phyloP scores from a whole-genome alignment of 2,329 filamentous ascomycete species.

The Stachybotrys chartarum region DNA sequence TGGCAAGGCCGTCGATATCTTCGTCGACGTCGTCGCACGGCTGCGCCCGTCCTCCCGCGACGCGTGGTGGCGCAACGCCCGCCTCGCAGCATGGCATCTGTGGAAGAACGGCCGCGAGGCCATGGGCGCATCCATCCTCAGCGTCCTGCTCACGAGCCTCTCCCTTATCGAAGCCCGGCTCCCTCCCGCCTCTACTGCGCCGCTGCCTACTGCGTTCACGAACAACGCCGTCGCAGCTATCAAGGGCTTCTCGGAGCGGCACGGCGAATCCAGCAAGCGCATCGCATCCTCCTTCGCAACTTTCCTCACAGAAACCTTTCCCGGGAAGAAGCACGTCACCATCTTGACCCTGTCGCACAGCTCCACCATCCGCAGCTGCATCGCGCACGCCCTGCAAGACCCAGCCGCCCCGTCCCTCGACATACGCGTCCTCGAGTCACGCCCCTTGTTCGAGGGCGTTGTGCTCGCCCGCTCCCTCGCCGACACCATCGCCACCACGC shows the following conservation, averaged over 20 bases:
- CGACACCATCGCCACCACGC: constrained; percentile 12
- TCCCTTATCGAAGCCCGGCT: constrained; percentile 26
- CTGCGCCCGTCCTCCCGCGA: constrained; percentile 20
- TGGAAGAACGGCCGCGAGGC: constrained; percentile 59
- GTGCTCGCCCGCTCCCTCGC: constrained; percentile 45
- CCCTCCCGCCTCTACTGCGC: constrained; percentile 1
- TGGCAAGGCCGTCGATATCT: constrained; percentile 38
- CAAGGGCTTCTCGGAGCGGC: constrained; percentile 8
- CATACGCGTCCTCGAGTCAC: constrained; percentile 57
- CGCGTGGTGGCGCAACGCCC: constrained; percentile 48
- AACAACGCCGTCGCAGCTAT: constrained; percentile 12
- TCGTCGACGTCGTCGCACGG: constrained; percentile 36
- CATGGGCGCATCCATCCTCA: constrained; percentile 56
- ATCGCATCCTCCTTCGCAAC: constrained; percentile 27
- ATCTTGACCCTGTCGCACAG: constrained; percentile 57
- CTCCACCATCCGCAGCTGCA: constrained; percentile 47
- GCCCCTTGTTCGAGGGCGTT: constrained; percentile 59
- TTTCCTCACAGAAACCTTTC: constrained; percentile 19
- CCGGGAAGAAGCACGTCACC: constrained; percentile 23
- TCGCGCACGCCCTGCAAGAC: constrained; percentile 32
- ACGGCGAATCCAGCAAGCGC: constrained; percentile 16
- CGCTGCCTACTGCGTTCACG: constrained; percentile 4
- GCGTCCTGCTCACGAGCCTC: constrained; percentile 39
- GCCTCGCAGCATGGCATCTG: constrained; percentile 54
- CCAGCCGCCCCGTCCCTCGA: constrained; percentile 34